Base-by-base conservation (phyloP, 2,329 filamentous ascomycete genomes). In the Colletotrichum paranaense region DNA sequence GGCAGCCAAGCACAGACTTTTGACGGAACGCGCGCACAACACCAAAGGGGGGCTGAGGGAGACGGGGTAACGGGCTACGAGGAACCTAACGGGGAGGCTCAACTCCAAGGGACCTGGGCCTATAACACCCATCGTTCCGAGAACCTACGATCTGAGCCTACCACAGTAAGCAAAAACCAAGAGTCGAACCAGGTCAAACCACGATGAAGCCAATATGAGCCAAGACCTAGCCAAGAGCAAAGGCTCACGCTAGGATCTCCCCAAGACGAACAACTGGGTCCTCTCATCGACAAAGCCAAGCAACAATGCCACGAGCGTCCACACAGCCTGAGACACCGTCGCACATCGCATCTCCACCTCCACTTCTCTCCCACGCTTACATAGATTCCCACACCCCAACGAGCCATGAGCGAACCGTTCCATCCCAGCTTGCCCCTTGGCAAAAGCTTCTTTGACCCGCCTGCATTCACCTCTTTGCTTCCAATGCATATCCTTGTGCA, bases 371-470 rank as follows among this genome's bases (percentile, higher is more conserved):
- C 32, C 32, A 35, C 11, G 32, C 32, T 11, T 35, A 26, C 26
- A 26, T 26, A 35, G 32, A 11, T 35, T 42, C 38, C 38, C 59
- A 30, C 46, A 56, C 32, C 35, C 12, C n/a, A 49, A 58, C 55
- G 26, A 35, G 32, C n/a, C 12, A 12, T 30, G 42, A 7, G 12
- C 52, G 46, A 26, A 19, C 38, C 52, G 24, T 68, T 30, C 64
- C 58, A 64, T 68, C 64, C 53, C 26, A 55, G 55, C 60, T 26
- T n/a, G 38, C 11, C 64, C 58, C 68, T 73, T 68, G 64, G 72
- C 72, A 69, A 74, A 74, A 73, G 69, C 69, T 73, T 73, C 32
- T 73, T 74, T 42, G 59, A 38, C 62, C 67, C 35, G 42, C 42
- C 42, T 49, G 42, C 42, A 49, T 49, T 55, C 56, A 24, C 46